Conservation (phyloP, 2,329 filamentous ascomycete species). For the Botrytis cinerea region DNA sequence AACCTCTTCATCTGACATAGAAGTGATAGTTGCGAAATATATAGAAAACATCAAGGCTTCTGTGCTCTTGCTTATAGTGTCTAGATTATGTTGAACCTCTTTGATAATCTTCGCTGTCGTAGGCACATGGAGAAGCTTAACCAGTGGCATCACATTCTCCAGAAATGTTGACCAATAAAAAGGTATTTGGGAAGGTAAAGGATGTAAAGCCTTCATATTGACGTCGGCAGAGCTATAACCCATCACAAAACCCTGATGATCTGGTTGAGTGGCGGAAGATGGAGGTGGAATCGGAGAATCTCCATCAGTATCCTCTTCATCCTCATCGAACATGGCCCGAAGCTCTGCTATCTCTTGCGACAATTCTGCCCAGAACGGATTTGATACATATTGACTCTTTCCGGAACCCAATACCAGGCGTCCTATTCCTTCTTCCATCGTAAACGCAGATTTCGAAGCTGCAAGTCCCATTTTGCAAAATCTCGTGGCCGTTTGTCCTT, state of each 20-base stretch:
- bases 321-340: constrained; percentile 39
- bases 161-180: constrained; percentile 71
- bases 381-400: constrained; percentile 72
- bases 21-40: constrained; percentile 55
- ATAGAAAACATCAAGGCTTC: constrained; percentile 57
- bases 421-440: constrained; percentile 54
- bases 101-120: constrained; percentile 63
- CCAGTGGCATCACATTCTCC: constrained; percentile 72
- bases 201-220: constrained; percentile 65
- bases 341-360: constrained; percentile 53
- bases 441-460: constrained; percentile 34
- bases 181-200: constrained; percentile 63
- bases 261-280: constrained; percentile 58
- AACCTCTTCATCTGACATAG: constrained; percentile 41
- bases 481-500: constrained; percentile 35
- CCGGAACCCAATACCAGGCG: constrained; percentile 69
- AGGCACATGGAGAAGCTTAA: constrained; percentile 72
- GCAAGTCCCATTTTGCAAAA: constrained; percentile 33
- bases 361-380: constrained; percentile 72
- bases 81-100: constrained; percentile 59
- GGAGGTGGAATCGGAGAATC: constrained; percentile 40
- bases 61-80: constrained; percentile 51
- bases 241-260: constrained; percentile 72
- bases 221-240: constrained; percentile 72
- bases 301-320: constrained; percentile 36